Conservation (phyloP, 2,329 filamentous ascomycete genomes). For the Arthrinium puccinioides region DNA sequence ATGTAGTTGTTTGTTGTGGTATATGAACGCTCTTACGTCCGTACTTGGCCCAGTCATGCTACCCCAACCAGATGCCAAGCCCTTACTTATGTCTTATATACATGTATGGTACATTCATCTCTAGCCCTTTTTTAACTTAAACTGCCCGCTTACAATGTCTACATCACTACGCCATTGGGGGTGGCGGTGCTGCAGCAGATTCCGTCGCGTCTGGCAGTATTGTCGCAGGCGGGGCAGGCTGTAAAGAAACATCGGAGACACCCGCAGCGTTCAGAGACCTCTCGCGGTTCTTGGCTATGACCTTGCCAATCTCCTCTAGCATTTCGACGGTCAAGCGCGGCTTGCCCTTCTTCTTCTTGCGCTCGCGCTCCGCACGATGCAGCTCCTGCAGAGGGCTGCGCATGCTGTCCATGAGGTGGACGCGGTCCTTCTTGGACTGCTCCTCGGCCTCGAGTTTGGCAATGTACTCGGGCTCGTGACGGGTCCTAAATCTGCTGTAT, state of each 20-base stretch:
- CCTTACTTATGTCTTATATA: no score
- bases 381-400: slow-evolving; percentile 52
- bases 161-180: no score
- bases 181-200: no score
- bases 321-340: slow-evolving; percentile 50
- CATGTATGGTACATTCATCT: slow-evolving; percentile 7
- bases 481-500: slow-evolving; percentile 73
- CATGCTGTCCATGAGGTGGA: slow-evolving; percentile 28
- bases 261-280: slow-evolving; percentile 29
- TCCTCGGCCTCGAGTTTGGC: slow-evolving; percentile 56
- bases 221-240: no score
- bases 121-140: no score
- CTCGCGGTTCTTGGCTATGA: slow-evolving; percentile 50
- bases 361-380: slow-evolving; percentile 45
- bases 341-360: slow-evolving; percentile 45
- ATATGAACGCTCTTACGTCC: no score
- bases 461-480: slow-evolving; percentile 71
- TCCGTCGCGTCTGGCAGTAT: no score
- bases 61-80: no score
- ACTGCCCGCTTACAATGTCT: no score
- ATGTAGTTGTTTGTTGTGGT: no score
- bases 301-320: slow-evolving; percentile 54
- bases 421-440: slow-evolving; percentile 32
- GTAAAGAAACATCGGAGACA: slow-evolving; percentile 20
- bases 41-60: no score